Evolutionary conservation across 352 stramenopile species (phyloP).

Genomic region (Globisporangium megalacanthum): DNA sequence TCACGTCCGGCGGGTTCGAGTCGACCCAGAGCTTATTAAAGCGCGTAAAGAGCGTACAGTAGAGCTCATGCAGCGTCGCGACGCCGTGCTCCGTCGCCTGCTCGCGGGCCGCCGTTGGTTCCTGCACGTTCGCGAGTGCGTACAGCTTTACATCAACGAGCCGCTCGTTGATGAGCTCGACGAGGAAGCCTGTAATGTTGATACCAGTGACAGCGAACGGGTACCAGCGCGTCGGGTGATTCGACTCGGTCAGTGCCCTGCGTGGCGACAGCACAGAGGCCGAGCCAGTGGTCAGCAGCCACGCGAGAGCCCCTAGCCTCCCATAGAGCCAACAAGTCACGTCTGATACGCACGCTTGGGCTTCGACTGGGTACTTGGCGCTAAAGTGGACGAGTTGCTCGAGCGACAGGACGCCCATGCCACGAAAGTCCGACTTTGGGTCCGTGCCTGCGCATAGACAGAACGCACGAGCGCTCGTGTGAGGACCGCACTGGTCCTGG

Average conservation of each 20-base stretch:
- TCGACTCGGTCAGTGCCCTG: slow-evolving; percentile 75
- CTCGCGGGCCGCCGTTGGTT: slow-evolving; percentile 18
- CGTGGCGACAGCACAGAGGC: not conserved
- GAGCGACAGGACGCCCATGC: slow-evolving; percentile 78
- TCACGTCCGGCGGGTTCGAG: slow-evolving; percentile 75
- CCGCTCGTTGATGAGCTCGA: slow-evolving; percentile 68
- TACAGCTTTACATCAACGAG: slow-evolving; percentile 77
- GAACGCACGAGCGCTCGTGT: not conserved
- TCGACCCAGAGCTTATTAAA: slow-evolving; percentile 85
- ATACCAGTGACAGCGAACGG: slow-evolving; percentile 83
- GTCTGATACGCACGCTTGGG: slow-evolving; percentile 36
- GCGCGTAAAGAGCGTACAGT: slow-evolving; percentile 73
- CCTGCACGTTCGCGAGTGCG: slow-evolving; percentile 16
- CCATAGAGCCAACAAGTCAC: not conserved
- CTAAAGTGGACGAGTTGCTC: slow-evolving; percentile 76
- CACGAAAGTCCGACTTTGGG: slow-evolving; percentile 81
- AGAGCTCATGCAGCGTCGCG: slow-evolving; percentile 63
- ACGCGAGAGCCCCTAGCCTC: not conserved
- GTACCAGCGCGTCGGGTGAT: slow-evolving; percentile 83
- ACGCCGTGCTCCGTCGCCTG: slow-evolving; percentile 24
- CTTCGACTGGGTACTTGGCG: slow-evolving; percentile 67
- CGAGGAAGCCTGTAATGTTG: slow-evolving; percentile 81
- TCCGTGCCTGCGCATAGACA: slow-evolving; percentile 42
- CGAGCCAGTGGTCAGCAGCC: not conserved
- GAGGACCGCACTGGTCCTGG: too few relatives aligned